Conservation (phyloP, 176 grass and related monocot genomes). For the Raddia distichophylla region DNA sequence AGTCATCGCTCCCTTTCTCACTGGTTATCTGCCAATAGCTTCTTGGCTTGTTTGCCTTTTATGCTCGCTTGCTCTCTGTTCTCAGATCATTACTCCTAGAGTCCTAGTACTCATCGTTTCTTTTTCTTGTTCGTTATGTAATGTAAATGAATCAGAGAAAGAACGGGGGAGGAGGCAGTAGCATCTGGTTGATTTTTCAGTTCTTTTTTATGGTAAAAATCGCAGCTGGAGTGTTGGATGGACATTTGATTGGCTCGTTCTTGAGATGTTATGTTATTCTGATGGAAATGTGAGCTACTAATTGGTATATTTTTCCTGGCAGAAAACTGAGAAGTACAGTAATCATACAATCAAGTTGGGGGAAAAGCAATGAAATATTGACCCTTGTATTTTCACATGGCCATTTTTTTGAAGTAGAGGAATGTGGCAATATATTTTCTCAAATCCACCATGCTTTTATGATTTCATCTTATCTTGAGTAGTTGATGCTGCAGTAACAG, state of each 20-base stretch:
- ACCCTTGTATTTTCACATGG: not conserved
- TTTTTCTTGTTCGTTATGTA: conserved; percentile 20
- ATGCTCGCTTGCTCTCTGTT: not conserved
- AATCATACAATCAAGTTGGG: not conserved
- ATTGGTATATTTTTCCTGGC: conserved; percentile 26
- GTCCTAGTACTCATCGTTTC: not conserved
- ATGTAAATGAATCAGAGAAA: conserved; percentile 53
- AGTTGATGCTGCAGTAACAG: not conserved
- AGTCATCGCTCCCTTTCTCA: too few relatives aligned
- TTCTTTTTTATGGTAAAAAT: too few relatives aligned
- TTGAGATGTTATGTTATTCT: too few relatives aligned
- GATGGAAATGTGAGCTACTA: conserved; percentile 15
- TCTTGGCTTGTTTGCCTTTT: not conserved
- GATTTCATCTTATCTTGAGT: not conserved
- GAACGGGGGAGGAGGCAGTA: conserved; percentile 90
- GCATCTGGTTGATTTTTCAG: too few relatives aligned
- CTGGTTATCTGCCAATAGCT: not conserved
- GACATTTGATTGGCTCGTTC: conserved; percentile 37
- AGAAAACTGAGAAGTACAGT: conserved; percentile 5
- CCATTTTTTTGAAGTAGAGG: not conserved
- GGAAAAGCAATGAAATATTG: conserved; percentile 10
- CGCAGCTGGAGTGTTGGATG: not conserved
- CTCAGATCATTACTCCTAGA: not conserved
- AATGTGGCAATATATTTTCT: not conserved
- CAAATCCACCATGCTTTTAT: not conserved